Evolutionary conservation across 306 rosid genomes (phyloP), one percentile per base, ranked within the genome.

Genomic region (Glycyrrhiza uralensis): DNA sequence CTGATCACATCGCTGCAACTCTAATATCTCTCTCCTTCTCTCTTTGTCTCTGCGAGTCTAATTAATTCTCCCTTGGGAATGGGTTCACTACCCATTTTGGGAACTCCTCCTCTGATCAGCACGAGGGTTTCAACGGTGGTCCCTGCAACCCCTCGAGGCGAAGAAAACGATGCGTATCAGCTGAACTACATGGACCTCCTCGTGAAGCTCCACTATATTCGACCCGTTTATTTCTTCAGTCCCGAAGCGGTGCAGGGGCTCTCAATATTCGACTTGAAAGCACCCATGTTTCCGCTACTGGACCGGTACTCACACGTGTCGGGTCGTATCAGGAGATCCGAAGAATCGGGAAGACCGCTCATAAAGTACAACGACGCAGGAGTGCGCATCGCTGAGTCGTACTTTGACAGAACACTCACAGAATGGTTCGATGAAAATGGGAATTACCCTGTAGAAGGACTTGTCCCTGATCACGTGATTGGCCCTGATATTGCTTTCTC

Each of bases 301-400:
- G 77, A 87, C 11, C 56, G 17, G 5, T 87, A 79, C 66, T 72
- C 67, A 4, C 78, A 66, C 9, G 80, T 74, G 0, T 84, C 98
- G 7, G 96, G 97, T 29, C 81, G 98, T 41, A 76, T 93, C 12
- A 51, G 96, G 56, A 67, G 41, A 38, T 66, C 87, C 7, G 86
- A 76, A 6, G 86, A 76, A 6, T 22, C 76, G 0, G 88, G 83
- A 0, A 50, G 84, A 29, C 88, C 93, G 15, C 82, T 84, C 24
- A 81, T 90, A 38, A 88, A 81, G 87, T 88, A 97, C 68, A 93
- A 93, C 76, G 93, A 93, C 4, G 82, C 89, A 2, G 93, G 98
- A 1, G 93, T 90, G 9, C 76, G 96, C 3, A 87, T 83, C 17
- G 86, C 83, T 0, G 98, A 93, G 74, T 89, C 92, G 0, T 51